phyloP scores from a whole-genome alignment of 305 asterid species.

The Fraxinus albicans region DNA sequence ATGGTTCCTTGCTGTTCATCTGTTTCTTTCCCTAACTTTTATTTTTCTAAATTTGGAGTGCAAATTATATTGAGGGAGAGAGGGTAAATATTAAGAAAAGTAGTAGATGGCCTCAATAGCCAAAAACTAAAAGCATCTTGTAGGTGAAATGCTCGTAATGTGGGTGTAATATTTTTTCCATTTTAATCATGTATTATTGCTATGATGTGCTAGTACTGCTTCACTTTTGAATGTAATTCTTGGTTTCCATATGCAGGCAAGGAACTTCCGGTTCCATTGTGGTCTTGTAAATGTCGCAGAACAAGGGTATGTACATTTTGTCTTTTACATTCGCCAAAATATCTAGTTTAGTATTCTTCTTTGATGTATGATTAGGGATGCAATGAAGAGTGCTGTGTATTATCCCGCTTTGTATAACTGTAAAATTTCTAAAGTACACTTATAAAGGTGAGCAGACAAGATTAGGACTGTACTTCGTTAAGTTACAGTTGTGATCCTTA shows the following conservation, averaged over 20 bases:
- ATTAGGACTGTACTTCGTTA: neutral
- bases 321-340: slow-evolving; percentile 12
- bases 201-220: neutral
- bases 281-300: slow-evolving; percentile 98
- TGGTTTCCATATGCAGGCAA: slow-evolving; percentile 63
- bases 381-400: neutral
- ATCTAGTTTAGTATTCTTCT: slow-evolving; percentile 3
- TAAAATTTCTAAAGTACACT: neutral
- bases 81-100: neutral
- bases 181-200: neutral
- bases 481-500: neutral
- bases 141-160: neutral
- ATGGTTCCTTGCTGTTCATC: neutral
- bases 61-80: neutral
- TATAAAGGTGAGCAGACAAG: neutral
- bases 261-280: slow-evolving; percentile 93
- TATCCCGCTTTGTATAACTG: neutral
- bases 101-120: neutral
- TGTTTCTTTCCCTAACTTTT: neutral
- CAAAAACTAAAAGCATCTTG: neutral
- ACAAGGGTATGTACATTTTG: slow-evolving; percentile 61
- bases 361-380: neutral
- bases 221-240: neutral
- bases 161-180: neutral
- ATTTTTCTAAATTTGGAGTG: neutral